Percentiles rank a stretch among this genome's conserved stretches.
Conservation (phyloP, 2,329 filamentous ascomycete genomes). For the Xylariaceae sp. region DNA sequence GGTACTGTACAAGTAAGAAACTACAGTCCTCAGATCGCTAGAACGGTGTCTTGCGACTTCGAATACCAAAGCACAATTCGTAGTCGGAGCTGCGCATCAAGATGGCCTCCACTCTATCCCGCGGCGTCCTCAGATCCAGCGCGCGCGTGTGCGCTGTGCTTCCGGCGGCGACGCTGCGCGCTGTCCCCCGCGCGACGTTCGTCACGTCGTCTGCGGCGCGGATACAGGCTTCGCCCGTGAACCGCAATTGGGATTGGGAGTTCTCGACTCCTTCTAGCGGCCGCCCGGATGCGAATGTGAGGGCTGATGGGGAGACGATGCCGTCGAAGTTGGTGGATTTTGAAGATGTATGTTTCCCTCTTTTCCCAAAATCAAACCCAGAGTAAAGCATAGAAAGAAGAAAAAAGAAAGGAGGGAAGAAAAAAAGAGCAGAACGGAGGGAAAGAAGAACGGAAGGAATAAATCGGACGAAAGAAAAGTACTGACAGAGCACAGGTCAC, state of each 20-base stretch:
- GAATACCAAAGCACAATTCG: too few species aligned
- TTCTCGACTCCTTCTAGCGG: too few species aligned
- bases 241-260: too few species aligned
- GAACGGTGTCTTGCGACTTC: too few species aligned
- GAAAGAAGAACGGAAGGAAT: background rate
- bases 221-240: too few species aligned
- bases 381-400: too few species aligned
- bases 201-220: background rate
- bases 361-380: too few species aligned
- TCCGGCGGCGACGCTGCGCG: background rate
- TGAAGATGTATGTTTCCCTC: conserved; percentile 28
- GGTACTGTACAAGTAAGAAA: too few species aligned
- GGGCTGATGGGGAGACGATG: conserved; percentile 7
- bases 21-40: too few species aligned
- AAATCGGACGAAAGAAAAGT: background rate
- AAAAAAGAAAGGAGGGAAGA: too few species aligned
- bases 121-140: conserved; percentile 4
- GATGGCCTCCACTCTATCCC: conserved; percentile 10
- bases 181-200: background rate
- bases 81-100: too few species aligned
- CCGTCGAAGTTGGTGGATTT: conserved; percentile 29
- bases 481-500: background rate
- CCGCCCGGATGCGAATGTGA: background rate
- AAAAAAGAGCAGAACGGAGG: background rate
- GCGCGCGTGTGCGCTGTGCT: background rate